Base-by-base conservation (phyloP, 2,329 filamentous ascomycete genomes). In the Sporothrix dimorphospora region DNA sequence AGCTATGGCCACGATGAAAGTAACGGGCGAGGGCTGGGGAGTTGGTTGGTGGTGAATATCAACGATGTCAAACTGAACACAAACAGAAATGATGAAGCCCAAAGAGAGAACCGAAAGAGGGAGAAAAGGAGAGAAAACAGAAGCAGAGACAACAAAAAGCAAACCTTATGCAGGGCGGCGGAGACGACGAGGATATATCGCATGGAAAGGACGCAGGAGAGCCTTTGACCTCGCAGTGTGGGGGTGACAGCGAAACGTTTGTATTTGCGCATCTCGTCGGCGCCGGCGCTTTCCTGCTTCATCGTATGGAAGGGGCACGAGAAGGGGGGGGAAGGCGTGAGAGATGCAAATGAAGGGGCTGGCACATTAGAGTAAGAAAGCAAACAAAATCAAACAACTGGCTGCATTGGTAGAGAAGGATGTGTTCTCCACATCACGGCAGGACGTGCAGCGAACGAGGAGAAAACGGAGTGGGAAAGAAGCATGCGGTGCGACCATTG, bases 141-240 rank as follows among this genome's bases (percentile, higher is more conserved):
- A 65, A 45, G 8, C 19, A 66, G 61, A 24, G 51, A 34, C 51
- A 55, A 47, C n/a, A 45, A 65, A 55, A 24, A 30, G 1, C n/a
- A 57, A 42, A 51, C 24, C 14, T 6, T 51, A 69, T 73, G 72
- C 69, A 73, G 42, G 69, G 42, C 34, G 53, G 55, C 72, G 69
- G 72, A 69, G 69, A 65, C 69, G 53, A 71, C 51, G 61, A 73
- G 53, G 47, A 68, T 69, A 71, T 69, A 73, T 47, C 63, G 65
- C 63, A 34, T 27, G 16, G 53, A 38, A 34, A 42, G 55, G 51
- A 30, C 40, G 69, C 45, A 45, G 59, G 21, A 27, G 38, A 27
- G n/a, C 21, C 6, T 63, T 40, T 16, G 34, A 45, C 59, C 14
- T 45, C 30, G 30, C 12, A 59, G 42, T 34, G 38, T 45, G 63